Conservation (phyloP, 2,329 filamentous ascomycete genomes). For the Stagonosporopsis rhizophila region DNA sequence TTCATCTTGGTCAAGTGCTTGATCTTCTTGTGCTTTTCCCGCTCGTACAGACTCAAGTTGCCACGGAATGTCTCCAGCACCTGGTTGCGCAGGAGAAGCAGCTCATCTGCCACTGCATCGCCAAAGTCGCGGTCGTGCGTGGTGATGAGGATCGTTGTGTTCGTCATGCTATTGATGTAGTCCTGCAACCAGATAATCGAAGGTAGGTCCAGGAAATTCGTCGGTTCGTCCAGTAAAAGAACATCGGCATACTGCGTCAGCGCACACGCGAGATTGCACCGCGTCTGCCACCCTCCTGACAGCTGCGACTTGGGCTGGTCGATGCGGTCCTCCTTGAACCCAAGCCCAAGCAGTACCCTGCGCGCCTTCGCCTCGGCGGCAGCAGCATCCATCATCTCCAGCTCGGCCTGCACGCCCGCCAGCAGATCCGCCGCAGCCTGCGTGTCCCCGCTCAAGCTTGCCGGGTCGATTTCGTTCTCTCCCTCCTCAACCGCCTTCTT, state of each 20-base stretch:
- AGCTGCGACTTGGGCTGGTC: slow-evolving; percentile 67
- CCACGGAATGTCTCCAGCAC: slow-evolving; percentile 77
- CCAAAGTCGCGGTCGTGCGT: slow-evolving; percentile 87
- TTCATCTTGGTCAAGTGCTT: slow-evolving; percentile 76
- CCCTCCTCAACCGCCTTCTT: slow-evolving; percentile 58
- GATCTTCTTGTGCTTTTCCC: slow-evolving; percentile 70
- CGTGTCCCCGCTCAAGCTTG: slow-evolving; percentile 68
- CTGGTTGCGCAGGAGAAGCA: slow-evolving; percentile 77
- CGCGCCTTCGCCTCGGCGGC: slow-evolving; percentile 72
- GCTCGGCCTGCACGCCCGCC: slow-evolving; percentile 69
- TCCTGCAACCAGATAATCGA: slow-evolving; percentile 86
- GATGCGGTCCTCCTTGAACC: slow-evolving; percentile 71
- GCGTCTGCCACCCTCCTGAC: slow-evolving; percentile 68
- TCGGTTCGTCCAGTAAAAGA: slow-evolving; percentile 84
- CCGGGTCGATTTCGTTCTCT: slow-evolving; percentile 63
- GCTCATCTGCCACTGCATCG: slow-evolving; percentile 75
- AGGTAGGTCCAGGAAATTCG: slow-evolving; percentile 83
- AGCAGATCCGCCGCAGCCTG: slow-evolving; percentile 74
- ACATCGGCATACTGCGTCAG: slow-evolving; percentile 78
- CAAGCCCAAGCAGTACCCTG: slow-evolving; percentile 68
- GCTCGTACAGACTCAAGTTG: slow-evolving; percentile 74
- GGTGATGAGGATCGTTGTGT: slow-evolving; percentile 74
- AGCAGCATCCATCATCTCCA: slow-evolving; percentile 67
- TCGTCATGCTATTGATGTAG: slow-evolving; percentile 67
- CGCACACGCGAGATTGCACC: slow-evolving; percentile 57